Evolutionary conservation across 2,329 filamentous ascomycete species (phyloP).

Genomic region (Colletotrichum orbiculare): DNA sequence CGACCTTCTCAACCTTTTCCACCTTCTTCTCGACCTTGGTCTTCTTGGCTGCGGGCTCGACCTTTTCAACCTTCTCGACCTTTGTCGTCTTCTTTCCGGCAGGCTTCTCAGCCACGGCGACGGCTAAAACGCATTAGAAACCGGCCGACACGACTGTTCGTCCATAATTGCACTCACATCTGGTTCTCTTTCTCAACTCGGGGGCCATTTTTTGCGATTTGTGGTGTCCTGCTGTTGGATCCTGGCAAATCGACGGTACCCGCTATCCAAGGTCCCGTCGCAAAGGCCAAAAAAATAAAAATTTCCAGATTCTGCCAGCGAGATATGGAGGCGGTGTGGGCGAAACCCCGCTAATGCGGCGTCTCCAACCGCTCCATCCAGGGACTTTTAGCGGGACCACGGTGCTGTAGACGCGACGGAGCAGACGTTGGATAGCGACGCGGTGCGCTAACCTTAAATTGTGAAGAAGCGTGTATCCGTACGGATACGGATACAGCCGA

Average conservation of each 20-base stretch:
- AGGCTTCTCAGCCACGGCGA: conserved; percentile 49
- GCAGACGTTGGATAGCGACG: conserved; percentile 12
- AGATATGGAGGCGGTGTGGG: conserved; percentile 30
- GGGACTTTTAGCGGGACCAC: conserved; percentile 17
- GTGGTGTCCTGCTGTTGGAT: conserved; percentile 22
- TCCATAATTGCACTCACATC: conserved; percentile 37
- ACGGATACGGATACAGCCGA: too few relatives aligned
- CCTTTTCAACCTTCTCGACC: conserved; percentile 32
- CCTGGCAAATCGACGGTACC: conserved; percentile 18
- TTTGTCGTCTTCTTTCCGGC: conserved; percentile 38
- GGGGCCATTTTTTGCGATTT: conserved; percentile 53
- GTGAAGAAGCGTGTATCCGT: background rate
- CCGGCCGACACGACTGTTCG: background rate
- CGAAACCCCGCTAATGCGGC: conserved; percentile 22
- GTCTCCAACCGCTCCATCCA: conserved; percentile 5
- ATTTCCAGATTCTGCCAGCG: conserved; percentile 38
- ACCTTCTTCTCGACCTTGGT: conserved; percentile 40
- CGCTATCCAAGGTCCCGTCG: conserved; percentile 21
- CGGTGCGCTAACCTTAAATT: conserved; percentile 19
- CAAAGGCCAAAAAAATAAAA: conserved; percentile 42
- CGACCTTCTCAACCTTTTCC: conserved; percentile 44
- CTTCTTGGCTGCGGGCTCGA: conserved; percentile 28
- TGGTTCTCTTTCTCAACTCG: conserved; percentile 54
- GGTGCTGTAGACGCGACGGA: conserved; percentile 6
- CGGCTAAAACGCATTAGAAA: conserved; percentile 34